Conservation (phyloP, 495 filamentous ascomycete genomes). For the Penicillium bovifimosum region DNA sequence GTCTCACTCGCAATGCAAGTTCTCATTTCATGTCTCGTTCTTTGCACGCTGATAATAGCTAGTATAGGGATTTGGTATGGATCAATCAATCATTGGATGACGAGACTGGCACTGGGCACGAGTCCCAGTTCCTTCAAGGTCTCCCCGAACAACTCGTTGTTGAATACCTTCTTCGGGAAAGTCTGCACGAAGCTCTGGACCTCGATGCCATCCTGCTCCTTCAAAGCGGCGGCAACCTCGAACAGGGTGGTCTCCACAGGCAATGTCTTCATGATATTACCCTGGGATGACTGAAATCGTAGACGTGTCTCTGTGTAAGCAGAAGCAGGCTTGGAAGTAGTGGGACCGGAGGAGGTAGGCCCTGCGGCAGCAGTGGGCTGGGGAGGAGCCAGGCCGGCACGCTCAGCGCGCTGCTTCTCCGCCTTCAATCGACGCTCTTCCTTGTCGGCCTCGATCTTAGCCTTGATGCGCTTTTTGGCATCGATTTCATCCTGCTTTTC, state of each 20-base stretch:
- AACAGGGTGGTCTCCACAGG: conserved; percentile 85
- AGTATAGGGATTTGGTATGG: neutral
- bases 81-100: conserved; percentile 53
- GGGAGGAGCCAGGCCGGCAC: conserved; percentile 62
- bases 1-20: neutral
- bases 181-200: conserved; percentile 76
- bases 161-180: conserved; percentile 82
- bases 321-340: conserved; percentile 51
- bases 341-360: conserved; percentile 36
- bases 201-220: conserved; percentile 55
- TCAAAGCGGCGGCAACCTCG: conserved; percentile 76
- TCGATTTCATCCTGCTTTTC: conserved; percentile 86
- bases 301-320: conserved; percentile 76
- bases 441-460: conserved; percentile 88
- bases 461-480: conserved; percentile 81
- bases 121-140: conserved; percentile 89
- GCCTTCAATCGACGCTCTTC: conserved; percentile 74
- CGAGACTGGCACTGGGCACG: conserved; percentile 80
- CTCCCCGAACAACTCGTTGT: conserved; percentile 75
- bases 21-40: conserved; percentile 11
- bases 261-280: conserved; percentile 76
- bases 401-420: conserved; percentile 75
- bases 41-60: conserved; percentile 4
- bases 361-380: conserved; percentile 35
- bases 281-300: conserved; percentile 67